Conservation (phyloP, 768 basidiomycete species). For the Termitomyces titanicus region DNA sequence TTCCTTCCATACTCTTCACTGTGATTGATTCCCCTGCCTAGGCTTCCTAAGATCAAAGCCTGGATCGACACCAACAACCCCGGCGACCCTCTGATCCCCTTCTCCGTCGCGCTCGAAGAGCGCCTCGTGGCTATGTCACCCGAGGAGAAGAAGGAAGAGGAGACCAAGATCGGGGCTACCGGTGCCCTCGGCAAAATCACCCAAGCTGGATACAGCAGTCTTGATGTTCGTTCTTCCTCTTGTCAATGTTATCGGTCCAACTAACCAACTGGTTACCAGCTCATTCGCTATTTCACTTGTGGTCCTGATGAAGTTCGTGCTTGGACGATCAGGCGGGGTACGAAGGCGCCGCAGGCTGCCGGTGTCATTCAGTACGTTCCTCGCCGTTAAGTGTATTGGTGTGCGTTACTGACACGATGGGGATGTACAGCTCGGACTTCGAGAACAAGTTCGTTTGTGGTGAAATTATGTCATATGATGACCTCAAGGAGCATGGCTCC, state of each 20-base stretch:
- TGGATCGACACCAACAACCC: slow-evolving; percentile 98
- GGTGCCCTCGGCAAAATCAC: slow-evolving; percentile 91
- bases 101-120: slow-evolving; percentile 95
- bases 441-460: slow-evolving; percentile 98
- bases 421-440: slow-evolving; percentile 73
- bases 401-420: neutral
- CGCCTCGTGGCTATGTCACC: slow-evolving; percentile 61
- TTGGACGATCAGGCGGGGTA: slow-evolving; percentile 94
- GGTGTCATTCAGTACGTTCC: slow-evolving; percentile 90
- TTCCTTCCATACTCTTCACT: neutral
- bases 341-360: slow-evolving; percentile 94
- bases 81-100: slow-evolving; percentile 93
- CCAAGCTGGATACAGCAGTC: slow-evolving; percentile 84
- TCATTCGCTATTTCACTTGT: slow-evolving; percentile 96
- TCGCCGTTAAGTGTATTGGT: no score
- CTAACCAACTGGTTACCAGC: slow-evolving; percentile 33
- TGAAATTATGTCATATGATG: slow-evolving; percentile 92
- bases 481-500: slow-evolving; percentile 87
- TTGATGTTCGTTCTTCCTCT: slow-evolving; percentile 55
- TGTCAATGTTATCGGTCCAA: neutral
- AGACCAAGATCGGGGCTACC: slow-evolving; percentile 68
- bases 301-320: slow-evolving; percentile 97
- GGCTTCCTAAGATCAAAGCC: slow-evolving; percentile 93
- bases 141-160: slow-evolving; percentile 76
- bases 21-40: slow-evolving; percentile 19